Conservation (phyloP, 2,329 filamentous ascomycete genomes). For the Colletotrichum destructivum region DNA sequence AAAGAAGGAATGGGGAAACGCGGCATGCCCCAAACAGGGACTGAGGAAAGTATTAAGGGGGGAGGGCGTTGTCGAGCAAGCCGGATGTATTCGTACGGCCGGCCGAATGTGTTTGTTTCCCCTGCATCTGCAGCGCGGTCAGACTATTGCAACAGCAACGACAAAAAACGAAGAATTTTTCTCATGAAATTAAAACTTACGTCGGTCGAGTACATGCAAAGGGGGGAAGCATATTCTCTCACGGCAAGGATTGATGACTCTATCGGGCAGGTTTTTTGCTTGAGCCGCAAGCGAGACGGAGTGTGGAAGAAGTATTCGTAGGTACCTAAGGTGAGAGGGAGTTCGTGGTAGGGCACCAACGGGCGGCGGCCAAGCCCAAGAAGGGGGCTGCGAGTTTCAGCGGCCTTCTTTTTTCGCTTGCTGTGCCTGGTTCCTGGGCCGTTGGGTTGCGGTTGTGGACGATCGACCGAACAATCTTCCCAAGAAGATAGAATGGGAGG, state of each 20-base stretch:
- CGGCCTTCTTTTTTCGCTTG: slow-evolving; percentile 5
- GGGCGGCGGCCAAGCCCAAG: slow-evolving; percentile 2
- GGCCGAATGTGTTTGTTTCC: no score
- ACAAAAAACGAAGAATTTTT: no score
- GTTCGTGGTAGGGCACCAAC: slow-evolving; percentile 29
- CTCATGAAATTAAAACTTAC: no score
- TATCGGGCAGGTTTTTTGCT: background rate
- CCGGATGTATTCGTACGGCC: background rate
- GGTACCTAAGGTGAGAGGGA: background rate
- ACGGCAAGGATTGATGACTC: no score
- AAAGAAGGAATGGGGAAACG: background rate
- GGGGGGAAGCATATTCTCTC: no score
- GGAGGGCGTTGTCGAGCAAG: slow-evolving; percentile 16
- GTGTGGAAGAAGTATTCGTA: background rate
- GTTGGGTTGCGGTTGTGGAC: slow-evolving; percentile 8
- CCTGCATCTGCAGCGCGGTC: no score
- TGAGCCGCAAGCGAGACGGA: background rate
- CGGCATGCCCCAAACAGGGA: background rate
- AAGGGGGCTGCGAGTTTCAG: slow-evolving; percentile 19
- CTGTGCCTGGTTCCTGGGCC: slow-evolving; percentile 27
- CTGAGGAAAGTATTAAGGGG: slow-evolving; percentile 20
- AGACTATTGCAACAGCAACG: no score
- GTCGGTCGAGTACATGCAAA: no score
- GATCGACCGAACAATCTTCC: slow-evolving; percentile 30
- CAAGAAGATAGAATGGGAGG: no score